phyloP scores from a whole-genome alignment of 345 rosid species.

The Sapria himalayana region DNA sequence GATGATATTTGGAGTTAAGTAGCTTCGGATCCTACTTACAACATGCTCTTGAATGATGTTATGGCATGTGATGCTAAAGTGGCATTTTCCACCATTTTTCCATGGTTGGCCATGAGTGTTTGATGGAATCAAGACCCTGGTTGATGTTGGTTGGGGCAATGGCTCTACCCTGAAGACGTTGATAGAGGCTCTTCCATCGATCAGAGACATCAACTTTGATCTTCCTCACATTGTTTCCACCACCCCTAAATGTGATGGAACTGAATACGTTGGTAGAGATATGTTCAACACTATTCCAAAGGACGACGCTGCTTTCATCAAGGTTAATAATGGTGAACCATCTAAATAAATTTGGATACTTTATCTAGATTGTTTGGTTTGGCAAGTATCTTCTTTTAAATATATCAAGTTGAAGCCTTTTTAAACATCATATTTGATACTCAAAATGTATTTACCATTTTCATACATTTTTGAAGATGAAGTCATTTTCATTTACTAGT shows the following conservation, averaged over 20 bases:
- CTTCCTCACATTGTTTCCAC: conserved; percentile 39
- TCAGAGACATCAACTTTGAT: conserved; percentile 48
- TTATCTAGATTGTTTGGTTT: too few species aligned
- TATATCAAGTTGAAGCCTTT: too few species aligned
- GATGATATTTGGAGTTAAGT: conserved; percentile 27
- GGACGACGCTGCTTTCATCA: conserved; percentile 33
- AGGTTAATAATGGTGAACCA: too few species aligned
- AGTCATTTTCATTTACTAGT: too few species aligned
- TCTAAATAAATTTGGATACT: too few species aligned
- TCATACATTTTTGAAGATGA: too few species aligned
- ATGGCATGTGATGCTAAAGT: conserved; percentile 44
- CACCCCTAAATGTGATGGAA: conserved; percentile 20
- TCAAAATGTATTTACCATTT: too few species aligned
- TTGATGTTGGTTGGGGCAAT: conserved; percentile 56
- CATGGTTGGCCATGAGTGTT: conserved; percentile 27
- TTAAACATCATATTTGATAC: too few species aligned
- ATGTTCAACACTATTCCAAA: conserved; percentile 38
- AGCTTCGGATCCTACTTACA: conserved; percentile 15
- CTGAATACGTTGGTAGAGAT: conserved; percentile 39
- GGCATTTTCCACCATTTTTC: conserved; percentile 14
- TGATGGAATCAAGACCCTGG: conserved; percentile 30
- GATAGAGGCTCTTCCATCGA: conserved; percentile 37
- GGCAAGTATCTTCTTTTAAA: too few species aligned
- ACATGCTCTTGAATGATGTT: conserved; percentile 26
- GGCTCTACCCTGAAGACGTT: conserved; percentile 32